Evolutionary conservation across 805 yeast species (phyloP).

Genomic region (Saccharomyces paradoxus): DNA sequence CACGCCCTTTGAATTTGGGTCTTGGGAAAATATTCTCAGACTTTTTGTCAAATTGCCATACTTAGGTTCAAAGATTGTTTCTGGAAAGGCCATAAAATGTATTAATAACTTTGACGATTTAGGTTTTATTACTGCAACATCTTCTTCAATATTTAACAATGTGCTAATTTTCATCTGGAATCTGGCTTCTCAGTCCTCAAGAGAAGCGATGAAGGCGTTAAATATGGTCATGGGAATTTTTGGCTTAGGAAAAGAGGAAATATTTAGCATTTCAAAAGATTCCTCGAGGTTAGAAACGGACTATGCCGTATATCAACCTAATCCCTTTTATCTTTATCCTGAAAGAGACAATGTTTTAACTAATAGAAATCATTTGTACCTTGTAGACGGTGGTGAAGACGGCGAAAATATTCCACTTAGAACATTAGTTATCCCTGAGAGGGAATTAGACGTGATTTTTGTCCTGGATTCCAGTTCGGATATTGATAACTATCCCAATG

Average conservation of each 20-base stretch:
- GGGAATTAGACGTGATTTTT: constrained; percentile 55
- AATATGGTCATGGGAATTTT: constrained; percentile 26
- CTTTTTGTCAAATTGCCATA: constrained; percentile 45
- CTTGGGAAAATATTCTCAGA: constrained; percentile 46
- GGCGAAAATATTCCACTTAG: constrained; percentile 61
- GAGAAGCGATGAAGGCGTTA: constrained; percentile 30
- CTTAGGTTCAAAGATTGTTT: constrained; percentile 41
- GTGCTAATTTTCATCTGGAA: constrained; percentile 44
- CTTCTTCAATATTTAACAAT: constrained; percentile 54
- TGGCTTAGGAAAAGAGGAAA: constrained; percentile 10
- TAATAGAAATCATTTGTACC: constrained; percentile 28
- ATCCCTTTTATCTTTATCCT: constrained; percentile 43
- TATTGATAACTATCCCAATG: constrained; percentile 48
- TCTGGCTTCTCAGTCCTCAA: constrained; percentile 25
- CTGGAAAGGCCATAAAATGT: constrained; percentile 41
- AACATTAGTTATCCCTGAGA: constrained; percentile 54
- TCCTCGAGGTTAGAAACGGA: constrained; percentile 27
- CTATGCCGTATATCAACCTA: constrained; percentile 53
- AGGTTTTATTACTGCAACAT: constrained; percentile 54
- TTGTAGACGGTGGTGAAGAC: constrained; percentile 80
- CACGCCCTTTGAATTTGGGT: constrained; percentile 60
- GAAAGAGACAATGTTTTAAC: constrained; percentile 19
- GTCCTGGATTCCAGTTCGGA: constrained; percentile 57
- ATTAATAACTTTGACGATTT: constrained; percentile 47
- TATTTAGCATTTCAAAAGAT: background rate